These are phyloP conservation scores for Rhizoclosmatium globosum DNA, from an alignment of 192 early-diverging fungal genomes.

Conservation along the genomic window DNA sequence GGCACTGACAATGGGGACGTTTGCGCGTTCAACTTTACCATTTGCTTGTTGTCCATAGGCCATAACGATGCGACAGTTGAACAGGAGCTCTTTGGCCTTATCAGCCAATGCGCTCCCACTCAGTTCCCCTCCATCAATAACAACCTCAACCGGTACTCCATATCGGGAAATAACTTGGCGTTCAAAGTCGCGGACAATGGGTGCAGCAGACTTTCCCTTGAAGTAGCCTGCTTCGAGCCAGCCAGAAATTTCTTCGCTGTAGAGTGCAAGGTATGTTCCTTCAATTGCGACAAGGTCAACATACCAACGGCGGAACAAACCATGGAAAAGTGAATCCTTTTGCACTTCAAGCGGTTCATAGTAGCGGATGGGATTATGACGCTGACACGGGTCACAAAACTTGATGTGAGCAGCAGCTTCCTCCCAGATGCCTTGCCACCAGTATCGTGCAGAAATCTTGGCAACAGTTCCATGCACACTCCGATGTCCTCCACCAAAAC, in stretches of 20 bases:
- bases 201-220: conserved; percentile 26
- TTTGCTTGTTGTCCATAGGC: background rate
- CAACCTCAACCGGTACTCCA: background rate
- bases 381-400: background rate
- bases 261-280: no score
- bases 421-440: background rate
- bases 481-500: background rate
- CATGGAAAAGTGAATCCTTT: background rate
- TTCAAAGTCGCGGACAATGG: background rate
- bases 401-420: background rate
- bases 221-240: conserved; percentile 21
- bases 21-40: background rate
- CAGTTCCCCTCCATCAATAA: background rate
- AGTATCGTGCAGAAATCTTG: background rate
- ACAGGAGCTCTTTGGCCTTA: background rate
- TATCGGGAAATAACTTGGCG: background rate
- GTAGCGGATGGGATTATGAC: background rate
- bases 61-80: background rate
- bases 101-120: background rate
- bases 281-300: background rate
- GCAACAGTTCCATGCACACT: background rate
- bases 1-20: background rate
- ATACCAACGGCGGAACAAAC: background rate
- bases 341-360: background rate
- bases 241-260: background rate